phyloP scores from a whole-genome alignment of 2,329 filamentous ascomycete species.

The Cladosporium sp. region DNA sequence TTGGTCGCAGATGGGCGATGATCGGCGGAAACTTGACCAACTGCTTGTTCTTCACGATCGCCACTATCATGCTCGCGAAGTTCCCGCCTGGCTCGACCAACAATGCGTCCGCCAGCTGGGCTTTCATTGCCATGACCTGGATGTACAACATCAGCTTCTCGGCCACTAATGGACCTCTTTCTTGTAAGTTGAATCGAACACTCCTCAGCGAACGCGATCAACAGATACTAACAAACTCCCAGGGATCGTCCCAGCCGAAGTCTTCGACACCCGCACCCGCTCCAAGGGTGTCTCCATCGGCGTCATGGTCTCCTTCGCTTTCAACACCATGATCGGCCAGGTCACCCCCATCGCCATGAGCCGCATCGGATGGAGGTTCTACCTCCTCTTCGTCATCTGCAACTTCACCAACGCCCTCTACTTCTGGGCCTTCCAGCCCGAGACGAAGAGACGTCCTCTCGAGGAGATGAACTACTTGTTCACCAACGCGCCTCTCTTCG shows the following conservation, averaged over 20 bases:
- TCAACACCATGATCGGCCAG: conserved; percentile 72
- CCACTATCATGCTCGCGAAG: conserved; percentile 51
- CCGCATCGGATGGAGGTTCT: conserved; percentile 53
- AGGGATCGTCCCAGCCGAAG: conserved; percentile 34
- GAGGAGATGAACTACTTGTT: conserved; percentile 67
- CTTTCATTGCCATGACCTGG: conserved; percentile 75
- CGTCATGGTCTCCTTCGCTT: conserved; percentile 66
- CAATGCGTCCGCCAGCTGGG: conserved; percentile 58
- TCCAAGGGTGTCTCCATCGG: conserved; percentile 71
- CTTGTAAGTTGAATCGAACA: conserved; percentile 36
- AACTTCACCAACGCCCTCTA: conserved; percentile 66
- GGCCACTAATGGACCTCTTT: conserved; percentile 64
- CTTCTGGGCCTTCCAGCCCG: conserved; percentile 65
- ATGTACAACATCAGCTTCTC: conserved; percentile 76
- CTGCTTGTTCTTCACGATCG: conserved; percentile 67
- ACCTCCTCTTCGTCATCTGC: conserved; percentile 62
- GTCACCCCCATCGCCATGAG: conserved; percentile 60
- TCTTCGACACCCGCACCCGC: conserved; percentile 70
- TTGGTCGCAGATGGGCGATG: conserved; percentile 68
- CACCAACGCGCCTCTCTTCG: conserved; percentile 47
- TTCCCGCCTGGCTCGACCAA: conserved; percentile 56
- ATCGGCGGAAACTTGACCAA: conserved; percentile 71
- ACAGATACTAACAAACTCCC: background rate
- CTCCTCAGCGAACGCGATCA: background rate
- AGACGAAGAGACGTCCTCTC: conserved; percentile 60